Evolutionary conservation across 2,329 filamentous ascomycete species (phyloP).

Genomic region (Penicillium aurantiogriseum): DNA sequence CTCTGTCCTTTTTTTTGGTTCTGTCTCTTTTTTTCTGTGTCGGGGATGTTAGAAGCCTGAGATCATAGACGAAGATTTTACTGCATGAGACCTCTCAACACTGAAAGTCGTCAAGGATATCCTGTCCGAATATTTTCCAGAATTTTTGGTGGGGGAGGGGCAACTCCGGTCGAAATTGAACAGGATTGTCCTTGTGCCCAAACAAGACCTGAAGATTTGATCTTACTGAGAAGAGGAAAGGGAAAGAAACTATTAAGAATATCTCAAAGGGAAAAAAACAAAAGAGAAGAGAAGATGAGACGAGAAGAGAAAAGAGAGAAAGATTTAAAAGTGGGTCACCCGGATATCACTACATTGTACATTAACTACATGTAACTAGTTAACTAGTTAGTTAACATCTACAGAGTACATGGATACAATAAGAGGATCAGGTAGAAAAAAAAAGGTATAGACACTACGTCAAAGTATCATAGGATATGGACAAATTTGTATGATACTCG

Average conservation of each 20-base stretch:
- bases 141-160: constrained; percentile 7
- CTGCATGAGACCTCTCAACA: not conserved
- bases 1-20: not conserved
- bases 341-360: not conserved
- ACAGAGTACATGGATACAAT: no score
- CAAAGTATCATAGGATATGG: constrained; percentile 18
- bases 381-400: no score
- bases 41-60: not conserved
- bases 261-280: not conserved
- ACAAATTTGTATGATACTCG: constrained; percentile 25
- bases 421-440: no score
- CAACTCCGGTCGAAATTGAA: not conserved
- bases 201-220: not conserved
- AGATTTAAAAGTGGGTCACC: not conserved
- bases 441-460: not conserved
- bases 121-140: not conserved
- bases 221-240: not conserved
- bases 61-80: not conserved
- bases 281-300: not conserved
- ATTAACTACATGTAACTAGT: no score
- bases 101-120: not conserved
- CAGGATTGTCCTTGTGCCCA: not conserved
- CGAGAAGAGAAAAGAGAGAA: not conserved
- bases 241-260: not conserved
- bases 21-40: not conserved